Percentiles rank a stretch among this genome's conserved stretches.
phyloP scores from a whole-genome alignment of 2,329 filamentous ascomycete genomes.

The Aaosphaeria arxii region DNA sequence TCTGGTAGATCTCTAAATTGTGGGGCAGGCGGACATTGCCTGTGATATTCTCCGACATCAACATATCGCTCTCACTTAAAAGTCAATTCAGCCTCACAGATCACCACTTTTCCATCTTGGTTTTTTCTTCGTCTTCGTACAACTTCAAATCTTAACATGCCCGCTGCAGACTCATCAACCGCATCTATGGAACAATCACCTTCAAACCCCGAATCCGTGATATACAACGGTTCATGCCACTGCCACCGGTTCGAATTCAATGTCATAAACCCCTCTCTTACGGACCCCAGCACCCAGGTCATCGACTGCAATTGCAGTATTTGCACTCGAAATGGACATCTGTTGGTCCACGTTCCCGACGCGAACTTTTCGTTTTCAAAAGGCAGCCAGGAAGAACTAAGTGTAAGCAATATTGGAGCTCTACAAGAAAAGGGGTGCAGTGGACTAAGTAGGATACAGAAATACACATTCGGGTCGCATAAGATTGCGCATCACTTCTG shows the following conservation, averaged over 20 bases:
- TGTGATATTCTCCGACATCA: too few relatives aligned
- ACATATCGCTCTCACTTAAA: neutral
- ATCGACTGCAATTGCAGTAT: slow-evolving; percentile 54
- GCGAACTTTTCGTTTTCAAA: slow-evolving; percentile 15
- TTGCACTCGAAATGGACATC: slow-evolving; percentile 51
- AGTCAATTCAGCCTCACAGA: neutral
- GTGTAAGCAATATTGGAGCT: slow-evolving; percentile 4
- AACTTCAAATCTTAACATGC: neutral
- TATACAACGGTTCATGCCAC: slow-evolving; percentile 53
- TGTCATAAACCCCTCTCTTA: slow-evolving; percentile 49
- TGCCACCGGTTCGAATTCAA: slow-evolving; percentile 52
- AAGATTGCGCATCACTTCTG: slow-evolving; percentile 28
- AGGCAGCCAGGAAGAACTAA: slow-evolving; percentile 15
- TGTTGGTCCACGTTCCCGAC: slow-evolving; percentile 40
- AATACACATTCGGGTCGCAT: slow-evolving; percentile 23
- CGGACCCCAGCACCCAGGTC: slow-evolving; percentile 39
- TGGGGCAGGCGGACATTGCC: too few relatives aligned
- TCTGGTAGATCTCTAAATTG: too few relatives aligned
- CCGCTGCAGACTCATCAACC: neutral
- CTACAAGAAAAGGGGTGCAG: neutral
- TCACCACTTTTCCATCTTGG: neutral
- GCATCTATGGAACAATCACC: too few relatives aligned
- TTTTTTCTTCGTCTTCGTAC: slow-evolving; percentile 1
- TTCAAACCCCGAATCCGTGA: slow-evolving; percentile 3
- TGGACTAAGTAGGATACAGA: slow-evolving; percentile 5